Evolutionary conservation across 2,329 filamentous ascomycete genomes (phyloP), one percentile per base, ranked within the genome.

Genomic region (Rhynchosporium graminicola): DNA sequence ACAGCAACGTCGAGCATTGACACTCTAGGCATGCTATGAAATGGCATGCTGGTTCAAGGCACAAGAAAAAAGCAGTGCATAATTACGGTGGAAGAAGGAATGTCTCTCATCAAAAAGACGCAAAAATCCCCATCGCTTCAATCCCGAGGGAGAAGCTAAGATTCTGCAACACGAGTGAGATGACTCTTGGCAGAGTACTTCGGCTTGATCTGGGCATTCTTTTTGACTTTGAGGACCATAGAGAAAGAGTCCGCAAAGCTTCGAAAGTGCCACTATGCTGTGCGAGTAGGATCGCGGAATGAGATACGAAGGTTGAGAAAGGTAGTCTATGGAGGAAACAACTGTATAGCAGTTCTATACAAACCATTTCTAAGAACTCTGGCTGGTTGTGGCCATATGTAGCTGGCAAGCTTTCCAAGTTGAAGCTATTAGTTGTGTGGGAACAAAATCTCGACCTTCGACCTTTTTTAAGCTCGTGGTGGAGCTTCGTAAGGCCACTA

Each of bases 101-200:
- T 88, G 85, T 94, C 84, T 92, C 90, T 92, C 90, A 85, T 82
- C 82, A 83, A 83, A 85, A 91, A 88, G 91, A 94, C 90, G 89
- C 91, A 92, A 88, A 85, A 83, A 86, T 85, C 83, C 77, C 92
- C 89, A 90, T 87, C 74, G 88, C 87, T 79, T 78, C 33, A 46
- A 20, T 46, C 43, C 20, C 43, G n/a, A 76, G 12, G 46, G 57
- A 59, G 77, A 63, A 65, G 86, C 87, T 90, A 83, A 77, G 83
- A 90, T 82, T 84, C 86, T 92, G 91, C 91, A 94, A 93, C 90
- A 94, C 90, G 89, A 91, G 86, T 87, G 89, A 92, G 90, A 91
- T 87, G 82, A 88, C 87, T 86, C 88, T 91, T 91, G 89, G 89
- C 87, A 91, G 88, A 86, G 87, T 89, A 83, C 82, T 87, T 87